These are phyloP conservation scores for Pichia exigua DNA, from an alignment of 805 yeast species.

Conservation along the genomic window DNA sequence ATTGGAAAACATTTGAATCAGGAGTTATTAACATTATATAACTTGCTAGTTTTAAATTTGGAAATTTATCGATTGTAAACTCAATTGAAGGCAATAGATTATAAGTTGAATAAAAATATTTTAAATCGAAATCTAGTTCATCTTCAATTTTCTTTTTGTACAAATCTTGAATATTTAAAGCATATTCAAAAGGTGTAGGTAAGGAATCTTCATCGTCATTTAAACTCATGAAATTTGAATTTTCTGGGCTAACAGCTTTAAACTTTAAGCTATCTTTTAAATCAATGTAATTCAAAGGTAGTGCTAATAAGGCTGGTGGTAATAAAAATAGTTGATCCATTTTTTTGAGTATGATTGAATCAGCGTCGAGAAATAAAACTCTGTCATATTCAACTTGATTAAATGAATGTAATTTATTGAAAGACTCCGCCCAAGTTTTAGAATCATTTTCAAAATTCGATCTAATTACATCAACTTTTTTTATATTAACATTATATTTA, in stretches of 20 bases:
- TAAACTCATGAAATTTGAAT: background rate
- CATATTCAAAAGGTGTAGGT: slow-evolving; percentile 17
- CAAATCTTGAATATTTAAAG: slow-evolving; percentile 14
- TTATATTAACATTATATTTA: slow-evolving; percentile 23
- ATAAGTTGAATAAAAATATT: slow-evolving; percentile 23
- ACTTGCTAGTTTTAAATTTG: slow-evolving; percentile 27
- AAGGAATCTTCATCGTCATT: slow-evolving; percentile 4
- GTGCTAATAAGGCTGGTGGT: slow-evolving; percentile 39
- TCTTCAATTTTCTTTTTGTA: slow-evolving; percentile 12
- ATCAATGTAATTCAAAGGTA: slow-evolving; percentile 38
- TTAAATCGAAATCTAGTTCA: slow-evolving; percentile 7
- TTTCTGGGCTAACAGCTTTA: background rate
- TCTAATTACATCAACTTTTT: slow-evolving; percentile 19
- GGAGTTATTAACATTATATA: slow-evolving; percentile 60
- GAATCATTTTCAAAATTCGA: slow-evolving; percentile 13
- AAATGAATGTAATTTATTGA: slow-evolving; percentile 50
- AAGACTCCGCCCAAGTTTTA: slow-evolving; percentile 41
- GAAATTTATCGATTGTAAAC: background rate
- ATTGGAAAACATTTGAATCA: slow-evolving; percentile 17
- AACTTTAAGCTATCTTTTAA: slow-evolving; percentile 14
- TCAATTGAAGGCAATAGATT: slow-evolving; percentile 32
- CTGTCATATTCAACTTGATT: slow-evolving; percentile 42
- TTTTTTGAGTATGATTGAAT: slow-evolving; percentile 34
- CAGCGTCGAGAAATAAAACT: slow-evolving; percentile 52
- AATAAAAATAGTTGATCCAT: slow-evolving; percentile 46